Evolutionary conservation across 2,329 filamentous ascomycete genomes (phyloP).

Genomic region (Nigrospora sphaerica): DNA sequence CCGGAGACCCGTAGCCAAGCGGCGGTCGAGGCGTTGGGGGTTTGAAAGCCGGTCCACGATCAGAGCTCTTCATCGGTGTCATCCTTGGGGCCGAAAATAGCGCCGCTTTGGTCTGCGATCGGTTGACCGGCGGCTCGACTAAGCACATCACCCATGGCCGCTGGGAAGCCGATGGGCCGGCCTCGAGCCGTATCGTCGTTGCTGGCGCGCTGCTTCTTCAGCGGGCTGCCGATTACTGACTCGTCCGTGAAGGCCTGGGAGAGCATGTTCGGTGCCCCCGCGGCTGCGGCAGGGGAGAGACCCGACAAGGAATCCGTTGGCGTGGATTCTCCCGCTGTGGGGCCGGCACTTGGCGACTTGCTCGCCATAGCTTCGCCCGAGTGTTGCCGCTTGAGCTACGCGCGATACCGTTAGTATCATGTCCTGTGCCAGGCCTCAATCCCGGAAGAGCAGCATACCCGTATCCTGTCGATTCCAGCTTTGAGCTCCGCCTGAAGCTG

Average conservation of each 20-base stretch:
- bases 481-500: slow-evolving; percentile 67
- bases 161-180: slow-evolving; percentile 25
- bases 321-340: slow-evolving; percentile 28
- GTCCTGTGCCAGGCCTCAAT: too few relatives aligned
- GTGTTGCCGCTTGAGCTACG: slow-evolving; percentile 72
- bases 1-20: too few relatives aligned
- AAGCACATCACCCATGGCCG: slow-evolving; percentile 33
- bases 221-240: slow-evolving; percentile 55
- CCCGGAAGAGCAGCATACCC: slow-evolving; percentile 41
- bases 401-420: slow-evolving; percentile 13
- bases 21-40: too few relatives aligned
- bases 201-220: slow-evolving; percentile 69
- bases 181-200: slow-evolving; percentile 40
- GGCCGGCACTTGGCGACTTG: slow-evolving; percentile 37
- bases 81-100: slow-evolving; percentile 9
- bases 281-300: slow-evolving; percentile 17
- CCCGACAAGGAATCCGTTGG: slow-evolving; percentile 29
- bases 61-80: slow-evolving; percentile 24
- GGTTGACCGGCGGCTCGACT: slow-evolving; percentile 20
- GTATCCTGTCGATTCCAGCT: slow-evolving; percentile 76
- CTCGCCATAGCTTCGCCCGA: slow-evolving; percentile 52
- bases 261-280: slow-evolving; percentile 29
- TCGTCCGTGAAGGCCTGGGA: slow-evolving; percentile 39
- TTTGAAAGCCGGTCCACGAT: background rate
- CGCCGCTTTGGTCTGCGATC: slow-evolving; percentile 3